A percentile compares a stretch with the other conserved stretches of the same genome.
These are phyloP conservation scores for Cryptococcus jaspeensis DNA, from an alignment of 1,284 basidiomycete genomes.

Conservation along the genomic window DNA sequence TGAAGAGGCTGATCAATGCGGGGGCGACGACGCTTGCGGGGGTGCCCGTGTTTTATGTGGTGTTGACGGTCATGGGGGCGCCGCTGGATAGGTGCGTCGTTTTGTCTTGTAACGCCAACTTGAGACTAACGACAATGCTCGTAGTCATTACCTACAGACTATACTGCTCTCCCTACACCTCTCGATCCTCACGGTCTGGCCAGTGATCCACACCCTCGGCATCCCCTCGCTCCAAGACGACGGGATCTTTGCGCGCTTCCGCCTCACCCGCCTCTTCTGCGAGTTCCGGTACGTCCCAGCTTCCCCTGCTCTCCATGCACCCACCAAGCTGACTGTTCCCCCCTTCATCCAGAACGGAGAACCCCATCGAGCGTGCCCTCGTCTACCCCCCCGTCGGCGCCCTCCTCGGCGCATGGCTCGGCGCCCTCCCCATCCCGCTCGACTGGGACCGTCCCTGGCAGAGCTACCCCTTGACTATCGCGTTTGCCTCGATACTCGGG, in stretches of 20 bases:
- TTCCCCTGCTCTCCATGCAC: neutral
- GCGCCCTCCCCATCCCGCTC: slow-evolving; percentile 75
- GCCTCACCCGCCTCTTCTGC: slow-evolving; percentile 73
- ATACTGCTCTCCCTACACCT: slow-evolving; percentile 67
- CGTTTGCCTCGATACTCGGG: slow-evolving; percentile 63
- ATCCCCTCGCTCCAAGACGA: slow-evolving; percentile 54
- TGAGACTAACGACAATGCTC: neutral
- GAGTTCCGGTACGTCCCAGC: slow-evolving; percentile 67
- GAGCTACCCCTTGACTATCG: slow-evolving; percentile 66
- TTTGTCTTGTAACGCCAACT: slow-evolving; percentile 52
- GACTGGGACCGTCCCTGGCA: slow-evolving; percentile 98
- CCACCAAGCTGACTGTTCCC: neutral
- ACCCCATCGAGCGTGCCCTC: slow-evolving; percentile 68
- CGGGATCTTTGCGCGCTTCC: slow-evolving; percentile 42
- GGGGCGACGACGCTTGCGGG: slow-evolving; percentile 58
- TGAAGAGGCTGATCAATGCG: slow-evolving; percentile 54
- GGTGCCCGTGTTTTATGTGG: slow-evolving; percentile 56
- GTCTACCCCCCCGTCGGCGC: slow-evolving; percentile 77
- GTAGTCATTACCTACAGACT: slow-evolving; percentile 54
- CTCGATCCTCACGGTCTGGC: slow-evolving; percentile 65
- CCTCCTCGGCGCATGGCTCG: slow-evolving; percentile 71
- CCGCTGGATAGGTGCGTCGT: slow-evolving; percentile 61
- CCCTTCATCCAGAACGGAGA: slow-evolving; percentile 58
- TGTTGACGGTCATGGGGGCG: slow-evolving; percentile 72
- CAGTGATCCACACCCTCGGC: slow-evolving; percentile 70